Conservation (phyloP, 306 rosid genomes). For the Sechiopsis laciniata region DNA sequence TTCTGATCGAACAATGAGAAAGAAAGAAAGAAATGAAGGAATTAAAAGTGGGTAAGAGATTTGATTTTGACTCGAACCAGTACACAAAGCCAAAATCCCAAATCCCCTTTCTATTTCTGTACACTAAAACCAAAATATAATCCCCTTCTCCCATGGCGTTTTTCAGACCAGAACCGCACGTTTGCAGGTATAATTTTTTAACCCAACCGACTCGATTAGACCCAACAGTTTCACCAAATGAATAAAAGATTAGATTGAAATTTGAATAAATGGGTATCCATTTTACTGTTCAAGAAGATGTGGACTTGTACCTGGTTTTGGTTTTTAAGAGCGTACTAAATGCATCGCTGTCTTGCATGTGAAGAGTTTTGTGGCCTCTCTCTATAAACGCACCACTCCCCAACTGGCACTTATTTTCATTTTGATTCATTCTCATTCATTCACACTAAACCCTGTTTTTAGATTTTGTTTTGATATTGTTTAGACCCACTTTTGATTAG, state of each 20-base stretch:
- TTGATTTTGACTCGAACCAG: not conserved
- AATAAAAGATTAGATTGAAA: conserved; percentile 14
- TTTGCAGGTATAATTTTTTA: conserved; percentile 4
- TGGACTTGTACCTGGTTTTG: conserved; percentile 58
- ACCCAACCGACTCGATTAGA: conserved; percentile 11
- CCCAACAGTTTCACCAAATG: conserved; percentile 21
- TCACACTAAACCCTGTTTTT: conserved; percentile 7
- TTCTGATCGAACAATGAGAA: not conserved
- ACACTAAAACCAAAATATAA: conserved; percentile 20
- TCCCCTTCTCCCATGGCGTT: conserved; percentile 1
- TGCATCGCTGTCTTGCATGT: conserved; percentile 89
- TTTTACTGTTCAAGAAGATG: conserved; percentile 37
- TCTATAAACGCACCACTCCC: conserved; percentile 36
- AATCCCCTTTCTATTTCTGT: conserved; percentile 5
- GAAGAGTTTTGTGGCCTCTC: conserved; percentile 34
- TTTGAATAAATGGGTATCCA: conserved; percentile 41
- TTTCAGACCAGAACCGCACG: conserved; percentile 23
- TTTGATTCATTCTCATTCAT: conserved; percentile 46
- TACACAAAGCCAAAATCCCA: not conserved
- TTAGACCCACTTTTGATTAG: not conserved
- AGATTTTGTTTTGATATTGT: not conserved
- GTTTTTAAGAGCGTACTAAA: conserved; percentile 42
- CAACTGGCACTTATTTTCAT: conserved; percentile 36
- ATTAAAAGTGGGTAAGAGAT: not conserved
- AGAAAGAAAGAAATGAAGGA: no score